phyloP scores from a whole-genome alignment of 116 monocot species.

The Posidonia oceanica region DNA sequence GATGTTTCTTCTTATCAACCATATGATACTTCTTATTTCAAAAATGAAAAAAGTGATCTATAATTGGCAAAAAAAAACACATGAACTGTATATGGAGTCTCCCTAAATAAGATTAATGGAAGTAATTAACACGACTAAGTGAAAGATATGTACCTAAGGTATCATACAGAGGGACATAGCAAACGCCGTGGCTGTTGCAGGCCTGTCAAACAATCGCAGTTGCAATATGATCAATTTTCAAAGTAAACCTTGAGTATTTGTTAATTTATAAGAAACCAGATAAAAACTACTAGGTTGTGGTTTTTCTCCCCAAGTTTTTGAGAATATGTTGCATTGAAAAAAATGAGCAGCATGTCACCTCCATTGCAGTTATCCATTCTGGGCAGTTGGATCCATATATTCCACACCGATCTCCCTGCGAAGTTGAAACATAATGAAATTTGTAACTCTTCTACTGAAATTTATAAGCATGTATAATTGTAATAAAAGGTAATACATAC shows the following conservation, averaged over 20 bases:
- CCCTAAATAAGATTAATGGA: too few relatives aligned
- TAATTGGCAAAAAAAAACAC: too few relatives aligned
- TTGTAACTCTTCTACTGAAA: not conserved
- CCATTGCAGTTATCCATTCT: constrained; percentile 86
- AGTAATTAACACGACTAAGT: too few relatives aligned
- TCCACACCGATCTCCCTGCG: constrained; percentile 81
- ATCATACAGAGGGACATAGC: constrained; percentile 90
- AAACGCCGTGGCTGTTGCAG: constrained; percentile 78
- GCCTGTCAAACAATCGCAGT: constrained; percentile 43
- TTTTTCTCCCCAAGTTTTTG: too few relatives aligned
- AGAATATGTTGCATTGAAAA: too few relatives aligned
- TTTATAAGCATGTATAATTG: not conserved
- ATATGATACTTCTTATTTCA: too few relatives aligned
- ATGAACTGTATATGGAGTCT: too few relatives aligned
- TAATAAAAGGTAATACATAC: constrained; percentile 22
- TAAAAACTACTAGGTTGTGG: not conserved
- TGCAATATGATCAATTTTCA: not conserved
- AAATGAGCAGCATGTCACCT: constrained; percentile 28
- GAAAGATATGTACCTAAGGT: constrained; percentile 43
- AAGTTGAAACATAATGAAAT: not conserved
- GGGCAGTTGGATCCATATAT: constrained; percentile 95
- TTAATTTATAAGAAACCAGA: not conserved
- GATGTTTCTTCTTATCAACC: too few relatives aligned
- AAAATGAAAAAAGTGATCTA: too few relatives aligned
- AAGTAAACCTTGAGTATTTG: too few relatives aligned